Percentiles rank a stretch among this genome's conserved stretches.
Conservation (phyloP, 305 asterid genomes). For the Lippia alba region DNA sequence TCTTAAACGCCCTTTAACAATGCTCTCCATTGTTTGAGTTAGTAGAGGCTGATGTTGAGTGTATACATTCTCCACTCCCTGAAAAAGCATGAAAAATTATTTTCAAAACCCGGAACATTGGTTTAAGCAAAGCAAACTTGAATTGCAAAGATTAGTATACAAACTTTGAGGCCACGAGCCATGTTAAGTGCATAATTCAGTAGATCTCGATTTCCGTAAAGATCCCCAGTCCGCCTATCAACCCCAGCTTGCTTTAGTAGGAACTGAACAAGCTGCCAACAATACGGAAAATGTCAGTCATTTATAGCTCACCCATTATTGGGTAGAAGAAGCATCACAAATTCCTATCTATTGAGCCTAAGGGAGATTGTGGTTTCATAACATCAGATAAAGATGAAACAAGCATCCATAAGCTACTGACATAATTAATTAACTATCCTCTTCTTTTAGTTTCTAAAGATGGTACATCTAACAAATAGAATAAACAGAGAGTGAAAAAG, state of each 20-base stretch:
- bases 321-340: conserved; percentile 17
- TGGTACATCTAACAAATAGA: not conserved
- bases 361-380: too few relatives aligned
- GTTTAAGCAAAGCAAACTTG: conserved; percentile 22
- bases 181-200: conserved; percentile 92
- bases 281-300: conserved; percentile 36
- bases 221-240: conserved; percentile 95
- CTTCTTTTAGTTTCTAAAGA: not conserved
- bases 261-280: conserved; percentile 91
- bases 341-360: not conserved
- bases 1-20: conserved; percentile 88
- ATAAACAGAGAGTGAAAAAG: conserved; percentile 26
- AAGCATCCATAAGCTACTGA: too few relatives aligned
- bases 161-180: conserved; percentile 98
- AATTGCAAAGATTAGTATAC: conserved; percentile 30
- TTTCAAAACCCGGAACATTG: conserved; percentile 21
- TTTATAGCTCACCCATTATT: not conserved
- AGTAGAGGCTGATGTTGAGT: conserved; percentile 99
- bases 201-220: conserved; percentile 89
- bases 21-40: conserved; percentile 94
- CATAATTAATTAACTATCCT: not conserved
- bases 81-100: conserved; percentile 34
- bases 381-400: too few relatives aligned
- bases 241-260: conserved; percentile 97
- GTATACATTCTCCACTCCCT: conserved; percentile 98